phyloP scores from a whole-genome alignment of 1,284 basidiomycete genomes.

The Rhodotorula sp. region DNA sequence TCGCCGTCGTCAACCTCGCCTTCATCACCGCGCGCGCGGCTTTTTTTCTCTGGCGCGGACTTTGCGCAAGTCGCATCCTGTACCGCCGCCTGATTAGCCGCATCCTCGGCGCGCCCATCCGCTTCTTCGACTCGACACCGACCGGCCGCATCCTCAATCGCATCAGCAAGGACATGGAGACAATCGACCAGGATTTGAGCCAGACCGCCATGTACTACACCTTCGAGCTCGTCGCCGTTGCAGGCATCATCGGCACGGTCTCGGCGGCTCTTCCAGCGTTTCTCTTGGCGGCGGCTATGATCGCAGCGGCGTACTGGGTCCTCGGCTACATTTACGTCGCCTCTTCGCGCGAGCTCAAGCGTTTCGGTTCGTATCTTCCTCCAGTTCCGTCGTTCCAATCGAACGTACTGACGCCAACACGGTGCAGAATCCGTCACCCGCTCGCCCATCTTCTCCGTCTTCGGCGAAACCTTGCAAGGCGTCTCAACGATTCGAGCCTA shows the following conservation, averaged over 20 bases:
- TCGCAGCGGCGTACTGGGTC: constrained; percentile 45
- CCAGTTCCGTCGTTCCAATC: background rate
- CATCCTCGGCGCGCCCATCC: constrained; percentile 40
- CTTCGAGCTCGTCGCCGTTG: constrained; percentile 34
- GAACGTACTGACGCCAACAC: background rate
- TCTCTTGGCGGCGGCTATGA: constrained; percentile 50
- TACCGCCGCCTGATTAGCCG: constrained; percentile 36
- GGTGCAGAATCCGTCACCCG: constrained; percentile 46
- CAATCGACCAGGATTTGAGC: constrained; percentile 54
- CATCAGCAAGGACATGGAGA: constrained; percentile 50
- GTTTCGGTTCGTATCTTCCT: constrained; percentile 21
- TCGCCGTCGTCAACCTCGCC: constrained; percentile 31
- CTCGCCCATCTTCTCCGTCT: constrained; percentile 49
- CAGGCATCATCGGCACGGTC: constrained; percentile 43
- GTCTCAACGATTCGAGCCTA: constrained; percentile 57
- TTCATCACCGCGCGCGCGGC: constrained; percentile 30
- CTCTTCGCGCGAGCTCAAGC: constrained; percentile 54
- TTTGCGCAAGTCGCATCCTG: constrained; percentile 32
- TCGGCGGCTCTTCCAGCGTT: constrained; percentile 47
- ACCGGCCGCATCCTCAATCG: constrained; percentile 57
- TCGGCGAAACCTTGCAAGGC: constrained; percentile 51
- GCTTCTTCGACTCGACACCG: constrained; percentile 45
- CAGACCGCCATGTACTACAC: constrained; percentile 49
- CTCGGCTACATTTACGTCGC: constrained; percentile 53
- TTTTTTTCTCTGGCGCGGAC: constrained; percentile 38